These are phyloP conservation scores for Phytophthora constricta DNA, from an alignment of 352 stramenopile species.

Conservation along the genomic window DNA sequence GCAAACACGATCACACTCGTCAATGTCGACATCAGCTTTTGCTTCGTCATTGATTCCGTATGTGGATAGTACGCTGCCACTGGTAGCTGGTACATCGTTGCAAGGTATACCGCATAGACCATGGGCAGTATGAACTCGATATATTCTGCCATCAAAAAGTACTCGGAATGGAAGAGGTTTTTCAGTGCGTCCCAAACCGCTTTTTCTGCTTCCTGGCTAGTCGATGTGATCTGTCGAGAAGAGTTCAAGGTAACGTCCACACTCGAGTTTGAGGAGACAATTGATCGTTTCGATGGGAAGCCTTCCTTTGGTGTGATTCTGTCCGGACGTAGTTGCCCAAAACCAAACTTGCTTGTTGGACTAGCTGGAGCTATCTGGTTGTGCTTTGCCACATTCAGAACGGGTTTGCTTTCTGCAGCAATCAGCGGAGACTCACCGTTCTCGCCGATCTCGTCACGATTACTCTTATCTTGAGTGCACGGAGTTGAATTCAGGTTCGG, in stretches of 20 bases:
- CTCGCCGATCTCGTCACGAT: neutral
- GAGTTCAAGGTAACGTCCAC: neutral
- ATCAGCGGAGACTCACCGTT: neutral
- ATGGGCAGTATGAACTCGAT: conserved; percentile 29
- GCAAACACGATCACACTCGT: conserved; percentile 1
- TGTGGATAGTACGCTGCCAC: conserved; percentile 25
- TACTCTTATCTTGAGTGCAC: neutral
- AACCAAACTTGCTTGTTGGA: neutral
- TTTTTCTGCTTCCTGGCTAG: neutral
- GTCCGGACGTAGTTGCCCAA: neutral
- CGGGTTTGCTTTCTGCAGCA: neutral
- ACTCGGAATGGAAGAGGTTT: conserved; percentile 26
- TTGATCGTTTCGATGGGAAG: neutral
- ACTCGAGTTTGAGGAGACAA: neutral
- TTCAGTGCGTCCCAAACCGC: neutral
- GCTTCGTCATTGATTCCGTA: neutral
- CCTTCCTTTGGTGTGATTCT: neutral
- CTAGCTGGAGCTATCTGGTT: neutral
- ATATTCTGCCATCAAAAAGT: conserved; percentile 21
- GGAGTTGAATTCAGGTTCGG: neutral
- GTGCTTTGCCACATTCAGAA: neutral
- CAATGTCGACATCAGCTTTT: neutral
- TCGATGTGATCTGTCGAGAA: no score
- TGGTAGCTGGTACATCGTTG: conserved; percentile 15
- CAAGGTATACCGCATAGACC: conserved; percentile 16